Base-by-base conservation (phyloP, 805 yeast species). In the Kazachstania kunashirensis region DNA sequence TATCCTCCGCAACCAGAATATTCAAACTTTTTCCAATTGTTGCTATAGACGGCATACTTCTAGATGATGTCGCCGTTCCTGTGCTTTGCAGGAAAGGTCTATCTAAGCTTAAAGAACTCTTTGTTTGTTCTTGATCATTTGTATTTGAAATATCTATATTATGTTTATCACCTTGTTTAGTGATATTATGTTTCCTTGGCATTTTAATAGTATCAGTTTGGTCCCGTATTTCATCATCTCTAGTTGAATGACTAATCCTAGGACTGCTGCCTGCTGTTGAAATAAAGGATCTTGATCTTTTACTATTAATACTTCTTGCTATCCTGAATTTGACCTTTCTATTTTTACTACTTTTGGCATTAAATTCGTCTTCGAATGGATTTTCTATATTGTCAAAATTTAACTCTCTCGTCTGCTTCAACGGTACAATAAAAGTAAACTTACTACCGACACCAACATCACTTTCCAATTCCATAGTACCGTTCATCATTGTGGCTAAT, bases 1-100 rank as follows among this genome's bases (percentile, higher is more conserved):
- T 92, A 52, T 92, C 98, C 53, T 92, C 98, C 0, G 96, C 97
- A 12, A 92, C 89, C 32, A 92, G 65, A 16, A 92, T 77, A 35
- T 68, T 50, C 15, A 45, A 36, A 7, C 27, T 33, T 24, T 37
- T 44, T 7, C 19, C 42, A 6, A 34, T 31, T 62, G 36, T 68
- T 46, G 46, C 18, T 13, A 18, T 13, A 13, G 40, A 34, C 6
- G 55, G 40, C 34, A 47, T 31, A 30, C 40, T 39, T 39, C 45
- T 36, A 36, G 52, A 34, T 3, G 58, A 48, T 28, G 58, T 57
- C 1, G 68, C 68, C 3, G 67, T 64, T 10, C 69, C 70, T 0
- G 67, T 61, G 6, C 66, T 59, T 39, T 56, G 62, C 34, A 59
- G 40, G 27, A 59, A 50, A 23, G 63, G 63, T 41, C 63, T 49